Evolutionary conservation across 2,329 filamentous ascomycete genomes (phyloP).

Genomic region (Claviceps africana): DNA sequence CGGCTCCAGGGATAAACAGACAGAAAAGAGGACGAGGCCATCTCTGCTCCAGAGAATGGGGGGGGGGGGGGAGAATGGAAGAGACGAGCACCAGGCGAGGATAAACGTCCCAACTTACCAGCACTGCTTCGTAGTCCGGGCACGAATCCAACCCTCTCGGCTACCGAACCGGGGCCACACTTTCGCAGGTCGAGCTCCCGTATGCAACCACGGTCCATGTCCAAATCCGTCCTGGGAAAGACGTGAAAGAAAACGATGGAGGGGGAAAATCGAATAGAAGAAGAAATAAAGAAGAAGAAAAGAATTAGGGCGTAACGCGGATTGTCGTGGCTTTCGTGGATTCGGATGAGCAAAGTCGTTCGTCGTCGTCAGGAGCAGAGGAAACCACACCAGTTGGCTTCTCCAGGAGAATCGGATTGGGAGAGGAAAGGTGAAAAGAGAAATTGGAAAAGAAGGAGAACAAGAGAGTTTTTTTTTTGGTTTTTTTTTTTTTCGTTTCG

Average conservation of each 20-base stretch:
- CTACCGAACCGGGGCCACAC: conserved; percentile 33
- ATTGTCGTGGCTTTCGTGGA: neutral
- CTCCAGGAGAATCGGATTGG: neutral
- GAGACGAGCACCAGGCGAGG: neutral
- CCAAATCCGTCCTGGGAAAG: neutral
- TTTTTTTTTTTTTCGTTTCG: too few species aligned
- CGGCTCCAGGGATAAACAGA: too few species aligned
- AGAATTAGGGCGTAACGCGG: neutral
- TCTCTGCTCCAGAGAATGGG: too few species aligned
- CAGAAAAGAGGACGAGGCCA: neutral
- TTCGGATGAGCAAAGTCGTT: neutral
- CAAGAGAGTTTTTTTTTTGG: neutral
- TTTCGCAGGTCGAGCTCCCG: conserved; percentile 37
- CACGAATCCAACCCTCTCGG: conserved; percentile 40
- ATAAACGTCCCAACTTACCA: conserved; percentile 28
- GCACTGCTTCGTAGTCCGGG: conserved; percentile 46
- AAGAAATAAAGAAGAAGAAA: neutral
- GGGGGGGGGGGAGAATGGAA: neutral
- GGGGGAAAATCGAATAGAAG: neutral
- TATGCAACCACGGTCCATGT: conserved; percentile 19
- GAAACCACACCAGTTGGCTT: neutral
- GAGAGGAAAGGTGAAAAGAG: neutral
- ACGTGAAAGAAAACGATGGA: neutral
- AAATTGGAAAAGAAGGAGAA: neutral
- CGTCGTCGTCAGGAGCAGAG: neutral